These are phyloP conservation scores for Chlorella vulgaris DNA, from an alignment of 139 green algal species.

Conservation along the genomic window DNA sequence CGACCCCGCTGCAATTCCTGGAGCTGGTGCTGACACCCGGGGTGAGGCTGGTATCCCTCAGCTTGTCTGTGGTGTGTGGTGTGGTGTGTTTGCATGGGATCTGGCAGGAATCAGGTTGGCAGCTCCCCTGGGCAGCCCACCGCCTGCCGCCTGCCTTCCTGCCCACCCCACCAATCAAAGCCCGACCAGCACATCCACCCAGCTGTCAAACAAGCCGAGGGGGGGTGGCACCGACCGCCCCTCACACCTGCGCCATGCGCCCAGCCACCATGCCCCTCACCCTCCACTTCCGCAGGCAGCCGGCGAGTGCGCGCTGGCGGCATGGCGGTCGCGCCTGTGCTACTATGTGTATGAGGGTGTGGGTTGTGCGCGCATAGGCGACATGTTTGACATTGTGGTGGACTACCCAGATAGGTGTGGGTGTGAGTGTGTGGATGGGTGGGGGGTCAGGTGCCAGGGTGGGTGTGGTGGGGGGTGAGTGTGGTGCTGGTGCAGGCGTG, in stretches of 20 bases:
- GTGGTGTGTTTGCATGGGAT: neutral
- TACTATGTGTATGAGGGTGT: conserved; percentile 80
- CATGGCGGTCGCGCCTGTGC: conserved; percentile 71
- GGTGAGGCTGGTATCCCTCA: neutral
- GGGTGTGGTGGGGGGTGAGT: too few species aligned
- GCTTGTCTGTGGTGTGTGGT: neutral
- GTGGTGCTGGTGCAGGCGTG: too few species aligned
- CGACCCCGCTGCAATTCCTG: conserved; percentile 64
- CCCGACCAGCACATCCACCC: neutral
- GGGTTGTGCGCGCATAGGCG: conserved; percentile 61
- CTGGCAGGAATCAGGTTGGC: too few species aligned
- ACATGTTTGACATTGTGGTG: conserved; percentile 95
- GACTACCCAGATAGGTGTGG: conserved; percentile 60
- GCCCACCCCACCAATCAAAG: neutral
- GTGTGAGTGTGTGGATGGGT: neutral
- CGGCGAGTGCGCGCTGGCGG: conserved; percentile 20
- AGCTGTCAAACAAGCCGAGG: neutral
- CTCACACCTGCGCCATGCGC: too few species aligned
- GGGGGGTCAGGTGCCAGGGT: neutral
- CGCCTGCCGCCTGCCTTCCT: neutral
- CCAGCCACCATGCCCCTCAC: too few species aligned
- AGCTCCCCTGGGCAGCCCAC: too few species aligned
- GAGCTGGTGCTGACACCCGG: conserved; percentile 45
- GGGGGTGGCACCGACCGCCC: too few species aligned
- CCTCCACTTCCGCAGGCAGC: conserved; percentile 16